These are phyloP conservation scores for Taphrina betulina DNA, from an alignment of 1,139 yeast species.

Conservation along the genomic window DNA sequence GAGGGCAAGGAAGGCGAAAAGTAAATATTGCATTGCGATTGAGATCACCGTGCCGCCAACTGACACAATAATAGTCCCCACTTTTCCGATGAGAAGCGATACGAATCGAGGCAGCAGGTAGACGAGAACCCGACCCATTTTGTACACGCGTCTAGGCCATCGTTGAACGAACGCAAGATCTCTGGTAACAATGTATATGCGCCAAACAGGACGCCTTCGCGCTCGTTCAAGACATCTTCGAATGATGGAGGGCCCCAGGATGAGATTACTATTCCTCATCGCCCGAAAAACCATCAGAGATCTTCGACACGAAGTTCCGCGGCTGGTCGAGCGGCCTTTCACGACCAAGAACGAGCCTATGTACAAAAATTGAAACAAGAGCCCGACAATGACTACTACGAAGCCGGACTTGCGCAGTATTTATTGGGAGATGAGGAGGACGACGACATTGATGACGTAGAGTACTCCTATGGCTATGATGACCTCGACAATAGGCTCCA, in stretches of 20 bases:
- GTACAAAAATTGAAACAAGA: conserved; percentile 64
- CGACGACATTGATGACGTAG: conserved; percentile 34
- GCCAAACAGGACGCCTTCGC: conserved; percentile 17
- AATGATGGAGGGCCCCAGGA: not conserved
- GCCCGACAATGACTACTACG: conserved; percentile 57
- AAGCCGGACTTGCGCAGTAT: conserved; percentile 39
- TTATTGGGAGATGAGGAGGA: conserved; percentile 34
- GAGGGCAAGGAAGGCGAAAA: no score
- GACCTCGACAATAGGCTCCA: conserved; percentile 2
- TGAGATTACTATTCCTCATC: conserved; percentile 2
- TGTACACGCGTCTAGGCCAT: conserved; percentile 13
- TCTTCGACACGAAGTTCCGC: conserved; percentile 21
- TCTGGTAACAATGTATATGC: conserved; percentile 23
- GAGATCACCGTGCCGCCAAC: not conserved
- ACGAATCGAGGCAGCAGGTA: conserved; percentile 6
- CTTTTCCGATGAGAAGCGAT: not conserved
- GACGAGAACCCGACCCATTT: conserved; percentile 14
- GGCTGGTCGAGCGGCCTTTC: conserved; percentile 42
- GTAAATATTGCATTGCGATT: not conserved
- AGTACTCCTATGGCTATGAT: conserved; percentile 38
- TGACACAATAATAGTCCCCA: not conserved
- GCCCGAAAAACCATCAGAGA: conserved; percentile 14
- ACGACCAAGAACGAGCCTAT: conserved; percentile 68
- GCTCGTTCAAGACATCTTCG: no score
- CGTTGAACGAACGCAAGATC: conserved; percentile 8